Base-by-base conservation (phyloP, 2,329 filamentous ascomycete species). In the Paraphoma sp. region DNA sequence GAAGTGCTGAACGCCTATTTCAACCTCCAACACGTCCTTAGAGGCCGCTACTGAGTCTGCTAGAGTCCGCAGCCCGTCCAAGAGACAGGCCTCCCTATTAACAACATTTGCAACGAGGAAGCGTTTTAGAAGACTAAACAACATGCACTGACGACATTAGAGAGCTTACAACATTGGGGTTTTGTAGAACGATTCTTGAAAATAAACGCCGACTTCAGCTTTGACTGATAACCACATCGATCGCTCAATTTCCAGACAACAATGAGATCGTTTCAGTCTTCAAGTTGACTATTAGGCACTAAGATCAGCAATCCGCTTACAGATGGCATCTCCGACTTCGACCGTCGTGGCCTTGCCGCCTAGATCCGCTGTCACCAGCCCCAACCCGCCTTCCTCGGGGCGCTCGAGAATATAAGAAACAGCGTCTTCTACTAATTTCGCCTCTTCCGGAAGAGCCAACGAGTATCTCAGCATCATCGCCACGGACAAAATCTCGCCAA, bases 401-500 rank as follows among this genome's bases (percentile, higher is more conserved):
- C 33, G 33, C 33, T 36, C 33, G 33, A 36, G 33, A 36, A 36
- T 14, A 36, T 36, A 36, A 36, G 33, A 36, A 10, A 36, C 33
- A 10, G 33, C 33, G 7, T 36, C 33, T 36, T 36, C 33, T 10
- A 36, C 33, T 3, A 36, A 10, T 14, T 36, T 36, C 3, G 33
- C 33, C 14, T 36, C 33, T 2, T 36, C 6, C 7, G 33, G 33
- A 14, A 36, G 33, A 36, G 33, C 33, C 33, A 36, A 36, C 9
- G 33, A 36, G 33, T 36, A 36, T 14, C 33, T 36, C 33, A 49
- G 30, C 53, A 58, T 44, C 55, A 54, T 53, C 14, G 45, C 45
- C 3, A 40, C 59, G 7, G 48, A 47, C 56, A 53, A 57, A 23
- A 62, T 57, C 36, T 45, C 50, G 0, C 59, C 59, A 6, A 62